A percentile compares a stretch with the other conserved stretches of the same genome.
These are phyloP conservation scores for Saccharum hybrid DNA, from an alignment of 202 grass and related monocot species.

Conservation along the genomic window DNA sequence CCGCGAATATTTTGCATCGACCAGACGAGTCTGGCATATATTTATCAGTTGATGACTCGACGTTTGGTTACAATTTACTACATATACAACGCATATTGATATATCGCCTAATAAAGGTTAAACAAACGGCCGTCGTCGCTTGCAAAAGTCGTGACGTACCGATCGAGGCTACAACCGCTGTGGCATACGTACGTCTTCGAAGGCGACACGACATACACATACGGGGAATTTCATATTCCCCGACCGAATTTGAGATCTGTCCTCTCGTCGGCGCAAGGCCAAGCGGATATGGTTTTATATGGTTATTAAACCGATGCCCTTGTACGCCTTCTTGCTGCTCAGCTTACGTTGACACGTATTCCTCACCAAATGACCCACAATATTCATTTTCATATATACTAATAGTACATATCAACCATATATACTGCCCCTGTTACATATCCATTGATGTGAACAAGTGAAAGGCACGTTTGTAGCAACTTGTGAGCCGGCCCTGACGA, in stretches of 20 bases:
- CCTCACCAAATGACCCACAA: too few relatives aligned
- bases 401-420: too few relatives aligned
- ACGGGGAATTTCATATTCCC: slow-evolving; percentile 12
- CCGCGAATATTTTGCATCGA: background rate
- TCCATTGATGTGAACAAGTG: too few relatives aligned
- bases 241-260: slow-evolving; percentile 5
- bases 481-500: too few relatives aligned
- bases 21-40: background rate
- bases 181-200: slow-evolving; percentile 21
- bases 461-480: too few relatives aligned
- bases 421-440: too few relatives aligned
- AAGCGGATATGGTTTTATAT: background rate
- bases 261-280: slow-evolving; percentile 16
- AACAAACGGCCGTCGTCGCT: slow-evolving; percentile 13
- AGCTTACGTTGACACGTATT: too few relatives aligned
- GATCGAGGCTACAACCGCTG: background rate
- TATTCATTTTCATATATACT: too few relatives aligned
- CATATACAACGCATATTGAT: background rate
- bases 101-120: background rate
- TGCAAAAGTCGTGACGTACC: slow-evolving; percentile 30
- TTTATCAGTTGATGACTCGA: background rate
- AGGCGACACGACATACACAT: slow-evolving; percentile 1
- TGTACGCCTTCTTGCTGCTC: too few relatives aligned
- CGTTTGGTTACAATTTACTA: background rate
- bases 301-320: too few relatives aligned